Base-by-base conservation (phyloP, 2,329 filamentous ascomycete species). In the Fusarium mexicanum region DNA sequence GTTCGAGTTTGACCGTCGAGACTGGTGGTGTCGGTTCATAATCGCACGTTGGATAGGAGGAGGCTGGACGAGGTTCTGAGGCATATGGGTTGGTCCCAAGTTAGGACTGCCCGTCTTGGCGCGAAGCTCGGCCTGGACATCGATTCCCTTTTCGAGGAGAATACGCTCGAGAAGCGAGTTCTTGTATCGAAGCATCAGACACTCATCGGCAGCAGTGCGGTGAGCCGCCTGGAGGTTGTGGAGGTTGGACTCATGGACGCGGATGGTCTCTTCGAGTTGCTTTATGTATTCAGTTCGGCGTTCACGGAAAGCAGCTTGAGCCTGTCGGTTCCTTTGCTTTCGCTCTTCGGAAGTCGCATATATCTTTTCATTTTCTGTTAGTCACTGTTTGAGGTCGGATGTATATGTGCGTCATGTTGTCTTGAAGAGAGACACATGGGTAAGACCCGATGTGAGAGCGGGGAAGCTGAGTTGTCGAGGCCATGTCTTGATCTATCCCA, bases 261-360 rank as follows among this genome's bases (percentile, higher is more conserved):
- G 96, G 84, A 99, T 98, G 64, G 95, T 97, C 78, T 96, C 94
- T 85, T 99, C 96, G 33, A 99, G 90, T 84, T 99, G 96, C 86
- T 98, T 98, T 86, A 99, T 99, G 84, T 99, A 99, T 86, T 99
- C 96, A 63, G 96, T 98, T 67, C 96, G 92, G 76, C 96, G 93
- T 85, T 99, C 96, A 77, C 96, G 92, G 80, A 99, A 99, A 66
- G 96, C 96, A 63, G 96, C 96, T 85, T 99, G 96, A 54, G 96
- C 96, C 86, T 98, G 96, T 78, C 96, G 89, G 82, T 99, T 99
- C 75, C 96, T 91, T 85, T 98, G 96, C 86, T 99, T 98, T 80
- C 96, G 92, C 85, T 99, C 96, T 84, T 99, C 96, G 17, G 96
- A 98, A 41, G 96, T 99, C 62, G 96, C 96, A 88, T 99, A 99